phyloP scores from a whole-genome alignment of 2,329 filamentous ascomycete genomes.

The Didymella sp. region DNA sequence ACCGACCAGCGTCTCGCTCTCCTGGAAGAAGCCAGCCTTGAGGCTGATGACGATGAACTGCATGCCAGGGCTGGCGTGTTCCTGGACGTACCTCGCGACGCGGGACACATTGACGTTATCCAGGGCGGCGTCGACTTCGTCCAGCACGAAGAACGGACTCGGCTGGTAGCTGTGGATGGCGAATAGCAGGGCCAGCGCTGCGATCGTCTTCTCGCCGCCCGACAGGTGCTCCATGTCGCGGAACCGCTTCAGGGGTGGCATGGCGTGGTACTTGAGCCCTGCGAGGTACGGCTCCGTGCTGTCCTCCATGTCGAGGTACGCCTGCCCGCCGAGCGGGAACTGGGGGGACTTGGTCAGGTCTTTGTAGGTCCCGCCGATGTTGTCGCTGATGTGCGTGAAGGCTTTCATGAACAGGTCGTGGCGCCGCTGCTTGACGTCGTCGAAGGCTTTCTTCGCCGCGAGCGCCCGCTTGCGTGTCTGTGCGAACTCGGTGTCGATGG shows the following conservation, averaged over 20 bases:
- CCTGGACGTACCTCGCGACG: conserved; percentile 94
- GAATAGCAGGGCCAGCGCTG: conserved; percentile 92
- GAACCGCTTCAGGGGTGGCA: conserved; percentile 98
- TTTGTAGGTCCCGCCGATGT: conserved; percentile 92
- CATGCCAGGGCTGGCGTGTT: conserved; percentile 95
- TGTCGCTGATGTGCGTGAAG: conserved; percentile 91
- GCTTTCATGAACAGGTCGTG: conserved; percentile 94
- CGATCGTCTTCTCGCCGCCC: conserved; percentile 98
- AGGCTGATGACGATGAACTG: conserved; percentile 98
- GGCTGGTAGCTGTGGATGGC: conserved; percentile 97
- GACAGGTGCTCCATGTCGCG: conserved; percentile 98
- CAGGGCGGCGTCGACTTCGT: conserved; percentile 97
- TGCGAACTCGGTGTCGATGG: conserved; percentile 89
- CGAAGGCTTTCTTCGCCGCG: conserved; percentile 81
- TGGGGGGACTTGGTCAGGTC: conserved; percentile 88
- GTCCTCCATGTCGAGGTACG: conserved; percentile 93
- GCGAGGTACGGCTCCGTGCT: conserved; percentile 95
- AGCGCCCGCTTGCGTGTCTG: conserved; percentile 78
- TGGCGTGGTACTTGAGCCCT: conserved; percentile 97
- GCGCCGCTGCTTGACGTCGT: conserved; percentile 79
- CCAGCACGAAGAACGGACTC: conserved; percentile 94
- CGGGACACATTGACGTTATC: conserved; percentile 97
- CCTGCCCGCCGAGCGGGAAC: conserved; percentile 89
- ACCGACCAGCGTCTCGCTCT: conserved; percentile 92
- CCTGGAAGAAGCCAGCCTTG: conserved; percentile 94